These are phyloP conservation scores for Flaveria ramosissima DNA, from an alignment of 129 eudicot species.

Conservation along the genomic window DNA sequence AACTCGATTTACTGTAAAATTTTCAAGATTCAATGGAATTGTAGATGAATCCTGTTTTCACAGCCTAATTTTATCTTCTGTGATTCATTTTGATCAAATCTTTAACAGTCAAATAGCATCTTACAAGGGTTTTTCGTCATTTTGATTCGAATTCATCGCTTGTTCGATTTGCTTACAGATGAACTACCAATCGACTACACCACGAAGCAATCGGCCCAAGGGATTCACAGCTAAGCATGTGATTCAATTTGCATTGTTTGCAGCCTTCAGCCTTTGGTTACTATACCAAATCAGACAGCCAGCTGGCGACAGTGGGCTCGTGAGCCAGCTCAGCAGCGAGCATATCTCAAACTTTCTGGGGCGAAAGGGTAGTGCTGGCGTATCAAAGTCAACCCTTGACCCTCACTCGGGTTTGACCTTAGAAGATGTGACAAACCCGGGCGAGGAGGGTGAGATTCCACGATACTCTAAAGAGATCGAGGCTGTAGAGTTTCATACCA, in stretches of 20 bases:
- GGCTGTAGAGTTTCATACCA: slow-evolving; percentile 30
- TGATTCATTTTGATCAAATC: not conserved
- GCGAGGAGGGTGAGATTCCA: slow-evolving; percentile 40
- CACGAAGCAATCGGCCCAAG: slow-evolving; percentile 31
- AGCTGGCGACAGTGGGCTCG: not conserved
- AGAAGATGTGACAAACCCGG: slow-evolving; percentile 32
- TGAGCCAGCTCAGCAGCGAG: slow-evolving; percentile 19
- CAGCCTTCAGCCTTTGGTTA: slow-evolving; percentile 44
- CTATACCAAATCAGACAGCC: slow-evolving; percentile 36
- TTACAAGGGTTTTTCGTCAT: no score
- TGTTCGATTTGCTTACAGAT: not conserved
- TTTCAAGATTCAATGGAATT: not conserved
- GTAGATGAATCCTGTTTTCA: not conserved
- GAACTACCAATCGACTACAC: slow-evolving; percentile 39
- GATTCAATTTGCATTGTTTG: slow-evolving; percentile 34
- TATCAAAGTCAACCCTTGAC: slow-evolving; percentile 25
- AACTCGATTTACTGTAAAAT: not conserved
- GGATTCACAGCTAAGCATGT: slow-evolving; percentile 14
- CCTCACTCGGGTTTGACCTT: slow-evolving; percentile 31
- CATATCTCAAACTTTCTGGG: slow-evolving; percentile 28
- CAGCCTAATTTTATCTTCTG: not conserved
- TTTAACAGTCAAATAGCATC: not conserved
- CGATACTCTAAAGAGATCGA: slow-evolving; percentile 33
- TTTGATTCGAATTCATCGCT: no score
- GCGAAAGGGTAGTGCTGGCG: slow-evolving; percentile 29